Percentiles rank a stretch among this genome's conserved stretches.
Evolutionary conservation across 495 filamentous ascomycete species (phyloP).

Genomic region (Penicillium angulare): DNA sequence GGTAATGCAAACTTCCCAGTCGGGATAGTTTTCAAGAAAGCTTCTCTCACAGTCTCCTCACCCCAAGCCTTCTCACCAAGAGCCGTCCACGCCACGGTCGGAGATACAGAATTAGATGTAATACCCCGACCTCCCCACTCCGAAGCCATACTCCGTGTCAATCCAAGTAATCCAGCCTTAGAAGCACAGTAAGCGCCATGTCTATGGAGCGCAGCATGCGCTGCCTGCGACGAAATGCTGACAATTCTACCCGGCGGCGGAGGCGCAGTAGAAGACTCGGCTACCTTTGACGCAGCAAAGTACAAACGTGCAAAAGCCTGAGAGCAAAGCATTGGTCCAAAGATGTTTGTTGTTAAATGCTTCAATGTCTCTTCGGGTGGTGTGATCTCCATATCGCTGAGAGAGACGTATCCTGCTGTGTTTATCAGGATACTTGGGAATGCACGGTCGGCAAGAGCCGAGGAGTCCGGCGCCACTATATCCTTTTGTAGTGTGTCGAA

Average conservation of each 20-base stretch:
- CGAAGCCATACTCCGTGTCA: constrained; percentile 50
- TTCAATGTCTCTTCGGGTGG: constrained; percentile 39
- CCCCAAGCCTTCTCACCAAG: constrained; percentile 43
- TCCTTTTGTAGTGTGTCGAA: constrained; percentile 26
- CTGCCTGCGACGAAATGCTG: constrained; percentile 39
- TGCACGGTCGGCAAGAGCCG: constrained; percentile 6
- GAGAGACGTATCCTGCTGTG: constrained; percentile 43
- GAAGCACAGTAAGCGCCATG: constrained; percentile 51
- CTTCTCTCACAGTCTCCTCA: constrained; percentile 27
- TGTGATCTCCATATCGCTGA: constrained; percentile 38
- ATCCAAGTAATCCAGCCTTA: constrained; percentile 45
- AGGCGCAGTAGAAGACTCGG: constrained; percentile 14
- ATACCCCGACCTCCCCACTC: constrained; percentile 39
- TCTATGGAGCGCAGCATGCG: constrained; percentile 34
- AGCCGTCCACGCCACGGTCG: constrained; percentile 43
- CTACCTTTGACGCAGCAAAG: constrained; percentile 22
- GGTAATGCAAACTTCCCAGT: constrained; percentile 44
- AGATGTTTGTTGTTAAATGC: constrained; percentile 37
- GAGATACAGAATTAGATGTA: constrained; percentile 38
- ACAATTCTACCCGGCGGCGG: constrained; percentile 36
- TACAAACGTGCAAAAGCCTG: constrained; percentile 41
- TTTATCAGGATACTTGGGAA: constrained; percentile 43
- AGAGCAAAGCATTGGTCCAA: constrained; percentile 43
- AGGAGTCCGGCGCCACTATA: constrained; percentile 12
- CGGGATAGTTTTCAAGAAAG: constrained; percentile 35